A percentile compares a stretch with the other conserved stretches of the same genome.
These are phyloP conservation scores for Batrachochytrium dendrobatidis DNA, from an alignment of 371 early-diverging fungal genomes.

Conservation along the genomic window DNA sequence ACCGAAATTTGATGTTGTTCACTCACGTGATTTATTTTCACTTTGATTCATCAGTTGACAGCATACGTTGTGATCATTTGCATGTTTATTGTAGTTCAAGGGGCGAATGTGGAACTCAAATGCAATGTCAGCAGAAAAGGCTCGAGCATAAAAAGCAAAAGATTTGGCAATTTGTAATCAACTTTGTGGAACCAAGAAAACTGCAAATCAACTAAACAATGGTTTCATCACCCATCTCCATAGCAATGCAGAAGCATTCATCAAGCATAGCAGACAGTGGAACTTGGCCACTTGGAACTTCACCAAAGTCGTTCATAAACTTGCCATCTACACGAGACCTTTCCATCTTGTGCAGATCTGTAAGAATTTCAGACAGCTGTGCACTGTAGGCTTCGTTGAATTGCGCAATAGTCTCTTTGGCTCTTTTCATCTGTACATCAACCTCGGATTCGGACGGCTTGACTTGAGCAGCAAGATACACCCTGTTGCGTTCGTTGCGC, in stretches of 20 bases:
- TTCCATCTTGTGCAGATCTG: constrained; percentile 6
- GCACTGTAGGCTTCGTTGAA: constrained; percentile 4
- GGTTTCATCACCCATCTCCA: constrained; percentile 3
- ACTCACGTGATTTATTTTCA: too few relatives aligned
- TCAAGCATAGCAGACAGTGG: constrained; percentile 3
- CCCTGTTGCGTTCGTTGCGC: constrained; percentile 6
- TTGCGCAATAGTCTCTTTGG: background rate
- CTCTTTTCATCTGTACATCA: background rate
- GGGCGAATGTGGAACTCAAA: too few relatives aligned
- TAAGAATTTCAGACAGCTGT: background rate
- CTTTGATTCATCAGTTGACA: too few relatives aligned
- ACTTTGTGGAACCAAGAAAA: too few relatives aligned
- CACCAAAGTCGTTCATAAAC: constrained; percentile 8
- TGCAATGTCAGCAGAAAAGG: too few relatives aligned
- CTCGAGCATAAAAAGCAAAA: too few relatives aligned
- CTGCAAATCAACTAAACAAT: too few relatives aligned
- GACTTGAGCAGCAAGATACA: background rate
- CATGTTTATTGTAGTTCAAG: too few relatives aligned
- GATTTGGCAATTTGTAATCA: too few relatives aligned
- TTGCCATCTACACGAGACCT: constrained; percentile 5
- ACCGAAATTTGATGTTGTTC: too few relatives aligned
- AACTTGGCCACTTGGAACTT: constrained; percentile 7
- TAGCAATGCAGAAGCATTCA: constrained; percentile 8
- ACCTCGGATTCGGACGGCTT: background rate
- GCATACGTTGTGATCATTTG: too few relatives aligned